phyloP scores from a whole-genome alignment of 495 filamentous ascomycete genomes.

The Neurospora intermedia region DNA sequence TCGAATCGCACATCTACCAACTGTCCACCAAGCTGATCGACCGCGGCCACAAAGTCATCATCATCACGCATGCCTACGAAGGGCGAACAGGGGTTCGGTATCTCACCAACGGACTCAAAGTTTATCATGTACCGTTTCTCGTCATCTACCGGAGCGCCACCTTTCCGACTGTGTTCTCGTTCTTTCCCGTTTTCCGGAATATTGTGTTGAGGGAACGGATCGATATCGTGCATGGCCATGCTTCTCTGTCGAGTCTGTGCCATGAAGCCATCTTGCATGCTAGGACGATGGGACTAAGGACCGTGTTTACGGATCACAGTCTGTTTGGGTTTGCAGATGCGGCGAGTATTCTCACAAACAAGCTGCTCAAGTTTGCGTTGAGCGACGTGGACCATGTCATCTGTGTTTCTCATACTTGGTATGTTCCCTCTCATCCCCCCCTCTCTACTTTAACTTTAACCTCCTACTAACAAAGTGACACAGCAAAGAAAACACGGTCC shows the following conservation, averaged over 20 bases:
- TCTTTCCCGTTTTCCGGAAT: constrained; percentile 93
- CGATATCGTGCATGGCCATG: constrained; percentile 95
- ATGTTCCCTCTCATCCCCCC: constrained; percentile 11
- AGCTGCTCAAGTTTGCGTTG: constrained; percentile 86
- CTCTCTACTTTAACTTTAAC: neutral
- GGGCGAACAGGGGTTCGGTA: constrained; percentile 90
- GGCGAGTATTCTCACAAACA: constrained; percentile 91
- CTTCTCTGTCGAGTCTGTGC: constrained; percentile 80
- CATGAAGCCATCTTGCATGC: constrained; percentile 93
- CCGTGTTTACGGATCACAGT: constrained; percentile 97
- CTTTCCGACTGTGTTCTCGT: constrained; percentile 97
- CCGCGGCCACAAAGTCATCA: constrained; percentile 93
- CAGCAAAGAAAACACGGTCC: constrained; percentile 96
- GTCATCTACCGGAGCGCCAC: constrained; percentile 90
- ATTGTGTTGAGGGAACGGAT: constrained; percentile 89
- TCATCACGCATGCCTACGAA: constrained; percentile 94
- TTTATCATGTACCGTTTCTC: constrained; percentile 93
- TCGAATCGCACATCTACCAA: constrained; percentile 98
- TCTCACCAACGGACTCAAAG: constrained; percentile 93
- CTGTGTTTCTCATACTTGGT: constrained; percentile 97
- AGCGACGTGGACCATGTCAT: constrained; percentile 98
- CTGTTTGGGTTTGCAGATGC: constrained; percentile 96
- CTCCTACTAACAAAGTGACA: neutral
- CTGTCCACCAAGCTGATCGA: constrained; percentile 92
- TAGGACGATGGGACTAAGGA: constrained; percentile 88